Evolutionary conservation across 768 basidiomycete species (phyloP).

Genomic region (Agaricus bisporus): DNA sequence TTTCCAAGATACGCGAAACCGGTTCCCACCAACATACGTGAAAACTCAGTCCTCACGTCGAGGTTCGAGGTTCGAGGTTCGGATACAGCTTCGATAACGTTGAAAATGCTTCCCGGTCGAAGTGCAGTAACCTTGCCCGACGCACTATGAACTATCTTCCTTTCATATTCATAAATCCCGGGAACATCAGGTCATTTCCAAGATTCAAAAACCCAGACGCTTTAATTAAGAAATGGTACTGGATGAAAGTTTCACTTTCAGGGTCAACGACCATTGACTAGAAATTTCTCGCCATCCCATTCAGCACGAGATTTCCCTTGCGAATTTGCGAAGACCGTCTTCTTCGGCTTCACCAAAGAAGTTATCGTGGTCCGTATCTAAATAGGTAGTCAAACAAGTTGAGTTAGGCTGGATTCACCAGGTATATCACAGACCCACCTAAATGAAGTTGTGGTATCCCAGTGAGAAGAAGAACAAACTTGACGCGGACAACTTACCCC

Average conservation of each 20-base stretch:
- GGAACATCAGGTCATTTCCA: slow-evolving; percentile 29
- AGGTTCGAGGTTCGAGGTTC: no score
- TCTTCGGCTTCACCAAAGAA: slow-evolving; percentile 17
- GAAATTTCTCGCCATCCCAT: slow-evolving; percentile 16
- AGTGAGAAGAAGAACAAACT: neutral
- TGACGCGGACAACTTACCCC: slow-evolving; percentile 15
- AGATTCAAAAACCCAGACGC: slow-evolving; percentile 22
- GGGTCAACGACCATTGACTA: slow-evolving; percentile 17
- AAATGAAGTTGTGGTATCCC: neutral
- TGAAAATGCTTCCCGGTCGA: slow-evolving; percentile 26
- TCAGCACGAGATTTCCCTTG: slow-evolving; percentile 15
- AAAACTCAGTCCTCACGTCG: slow-evolving; percentile 28
- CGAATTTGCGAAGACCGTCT: slow-evolving; percentile 16
- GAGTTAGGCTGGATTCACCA: slow-evolving; percentile 21
- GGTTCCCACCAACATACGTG: slow-evolving; percentile 20
- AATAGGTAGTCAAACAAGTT: slow-evolving; percentile 19
- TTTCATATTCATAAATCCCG: slow-evolving; percentile 22
- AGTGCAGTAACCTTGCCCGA: slow-evolving; percentile 20
- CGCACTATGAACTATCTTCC: slow-evolving; percentile 20
- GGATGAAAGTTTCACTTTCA: slow-evolving; percentile 2
- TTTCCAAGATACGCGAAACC: slow-evolving; percentile 25
- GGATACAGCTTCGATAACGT: slow-evolving; percentile 23
- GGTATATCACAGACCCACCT: slow-evolving; percentile 18
- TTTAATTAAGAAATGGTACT: slow-evolving; percentile 23
- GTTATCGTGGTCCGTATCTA: slow-evolving; percentile 16